These are phyloP conservation scores for Crithidia expoeki DNA, from an alignment of 208 protist genomes.

Conservation along the genomic window DNA sequence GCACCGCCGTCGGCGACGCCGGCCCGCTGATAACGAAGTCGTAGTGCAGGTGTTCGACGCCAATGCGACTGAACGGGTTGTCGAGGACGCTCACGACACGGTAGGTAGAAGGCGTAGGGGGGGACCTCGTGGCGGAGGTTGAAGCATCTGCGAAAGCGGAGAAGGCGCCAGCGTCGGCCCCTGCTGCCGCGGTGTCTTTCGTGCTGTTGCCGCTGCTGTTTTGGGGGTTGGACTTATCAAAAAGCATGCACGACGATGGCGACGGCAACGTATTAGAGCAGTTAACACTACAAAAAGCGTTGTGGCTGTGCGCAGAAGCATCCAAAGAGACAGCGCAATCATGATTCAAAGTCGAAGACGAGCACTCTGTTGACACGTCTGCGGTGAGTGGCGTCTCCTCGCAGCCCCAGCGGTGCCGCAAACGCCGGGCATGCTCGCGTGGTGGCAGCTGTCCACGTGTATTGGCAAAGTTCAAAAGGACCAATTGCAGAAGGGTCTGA, in stretches of 20 bases:
- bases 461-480: constrained; percentile 21
- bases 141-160: background rate
- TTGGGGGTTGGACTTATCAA: too few relatives aligned
- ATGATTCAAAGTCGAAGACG: too few relatives aligned
- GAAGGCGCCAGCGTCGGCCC: background rate
- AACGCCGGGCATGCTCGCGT: constrained; percentile 13
- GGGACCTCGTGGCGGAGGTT: background rate
- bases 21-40: constrained; percentile 41
- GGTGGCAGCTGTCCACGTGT: constrained; percentile 18
- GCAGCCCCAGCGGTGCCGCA: constrained; percentile 28
- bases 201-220: background rate
- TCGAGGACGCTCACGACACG: constrained; percentile 28
- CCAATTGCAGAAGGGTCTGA: constrained; percentile 38
- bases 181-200: too few relatives aligned
- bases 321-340: too few relatives aligned
- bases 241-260: too few relatives aligned
- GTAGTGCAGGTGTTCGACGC: constrained; percentile 24
- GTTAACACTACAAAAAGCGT: too few relatives aligned
- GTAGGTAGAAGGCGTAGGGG: constrained; percentile 22
- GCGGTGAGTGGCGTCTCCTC: background rate
- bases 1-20: constrained; percentile 9
- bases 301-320: too few relatives aligned
- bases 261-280: too few relatives aligned
- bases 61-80: constrained; percentile 48
- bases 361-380: too few relatives aligned